Evolutionary conservation across 148 eudicot genomes (phyloP), one percentile per base, ranked within the genome.

Genomic region (Hydrangea macrophylla): DNA sequence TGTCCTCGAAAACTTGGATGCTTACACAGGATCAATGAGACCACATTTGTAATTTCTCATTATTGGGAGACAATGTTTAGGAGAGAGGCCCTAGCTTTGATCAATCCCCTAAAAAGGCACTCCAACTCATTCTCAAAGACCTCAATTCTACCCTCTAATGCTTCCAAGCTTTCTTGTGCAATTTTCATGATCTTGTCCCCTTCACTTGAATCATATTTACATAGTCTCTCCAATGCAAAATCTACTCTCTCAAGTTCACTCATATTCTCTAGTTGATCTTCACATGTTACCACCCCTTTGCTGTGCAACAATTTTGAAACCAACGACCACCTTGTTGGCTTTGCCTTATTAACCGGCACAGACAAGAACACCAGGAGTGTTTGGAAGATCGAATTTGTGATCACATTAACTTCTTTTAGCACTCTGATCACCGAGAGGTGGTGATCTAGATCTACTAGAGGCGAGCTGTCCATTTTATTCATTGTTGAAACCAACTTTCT

Each of bases 21-120:
- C 50, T 20, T 39, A 8, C 22, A 44, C 9, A 3, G 45, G 42
- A 33, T 9, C 2, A n/a, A 6, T 23, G 28, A 50, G 10, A 32
- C n/a, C n/a, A n/a, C n/a, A n/a, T n/a, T n/a, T n/a, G n/a, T n/a
- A n/a, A n/a, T n/a, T n/a, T 30, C 24, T 9, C 15, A 51, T 65
- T 51, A 60, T 18, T 60, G 59, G 9, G 90, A 81, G 48, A 79
- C 60, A 23, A 83, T 54, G 62, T 83, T 86, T 26, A 83, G 68
- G 28, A 86, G 82, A 37, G 84, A 86, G 2, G 76, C 83, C 62
- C 87, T 72, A 12, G 80, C 55, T 62, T 72, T 74, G 36, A 83
- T 73, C 58, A 83, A 51, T 61, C 64, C 70, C 77, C 82, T 86
- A 68, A 79, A 83, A 74, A 86, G 58, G 39, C 58, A 55, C 65